Evolutionary conservation across 331 rosid genomes (phyloP), one percentile per base, ranked within the genome.

Genomic region (Rhamnella rubrinervis): DNA sequence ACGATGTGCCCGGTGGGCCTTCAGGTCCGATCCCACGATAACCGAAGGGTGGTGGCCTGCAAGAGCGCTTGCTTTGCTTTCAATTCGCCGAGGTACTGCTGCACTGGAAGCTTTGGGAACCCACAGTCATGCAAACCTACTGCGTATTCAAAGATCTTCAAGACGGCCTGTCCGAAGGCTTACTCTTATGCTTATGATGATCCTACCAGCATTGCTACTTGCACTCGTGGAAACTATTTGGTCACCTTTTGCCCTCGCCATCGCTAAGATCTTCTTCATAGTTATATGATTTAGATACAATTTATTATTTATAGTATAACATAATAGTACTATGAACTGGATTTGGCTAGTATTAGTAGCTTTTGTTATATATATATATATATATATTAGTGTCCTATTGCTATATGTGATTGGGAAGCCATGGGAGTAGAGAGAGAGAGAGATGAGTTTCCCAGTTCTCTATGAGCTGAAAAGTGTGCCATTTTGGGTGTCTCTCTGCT

Each of bases 141-240:
- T 1, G 98, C 87, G 0, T 91, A 93, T 44, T 93, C 98, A 0
- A 78, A 73, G 78, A 91, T 93, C 60, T 93, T 93, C 79, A 88
- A 93, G 85, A 67, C 85, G 2, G 98, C 98, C 0, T 93, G 98
- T 68, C 98, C 98, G 0, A 93, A 82, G 66, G 97, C 97, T 18
- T 88, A 93, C 37, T 91, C 97, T 15, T 93, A 91, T 61, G 98
- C 98, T 52, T 91, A 93, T 2, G 98, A 93, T 71, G 98, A 93
- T 80, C 98, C 98, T 4, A 93, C 97, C 15, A 93, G 98, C 71
- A 87, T 93, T 47, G 84, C 95, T 5, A 93, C 98, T 7, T 93
- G 98, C 59, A 83, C 95, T 1, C 74, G 80, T 1, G 95, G 96
- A 0, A 91, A 71, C 77, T 93, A 91, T 60, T 40, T 90, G 67